Conservation (phyloP, 1,284 basidiomycete genomes). For the Marasmius sp. region DNA sequence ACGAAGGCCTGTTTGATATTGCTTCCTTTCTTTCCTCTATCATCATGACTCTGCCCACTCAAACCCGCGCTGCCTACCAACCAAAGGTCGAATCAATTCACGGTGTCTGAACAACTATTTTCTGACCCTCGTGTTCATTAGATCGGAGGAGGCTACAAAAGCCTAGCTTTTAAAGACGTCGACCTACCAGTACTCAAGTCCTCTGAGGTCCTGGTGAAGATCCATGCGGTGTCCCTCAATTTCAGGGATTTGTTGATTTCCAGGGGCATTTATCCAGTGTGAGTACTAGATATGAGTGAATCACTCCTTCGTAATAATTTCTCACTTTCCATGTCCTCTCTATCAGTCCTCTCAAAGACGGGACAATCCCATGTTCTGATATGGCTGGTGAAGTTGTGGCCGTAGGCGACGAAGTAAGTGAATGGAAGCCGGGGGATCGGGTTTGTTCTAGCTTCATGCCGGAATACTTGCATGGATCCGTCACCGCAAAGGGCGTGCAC, state of each 20-base stretch:
- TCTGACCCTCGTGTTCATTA: neutral
- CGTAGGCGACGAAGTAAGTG: conserved; percentile 50
- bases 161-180: neutral
- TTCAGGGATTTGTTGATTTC: neutral
- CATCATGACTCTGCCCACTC: neutral
- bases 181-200: neutral
- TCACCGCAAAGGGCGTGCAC: conserved; percentile 27
- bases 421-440: conserved; percentile 56
- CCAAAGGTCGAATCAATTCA: neutral
- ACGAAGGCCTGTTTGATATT: neutral
- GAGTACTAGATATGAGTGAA: neutral
- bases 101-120: neutral
- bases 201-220: neutral
- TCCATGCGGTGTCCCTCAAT: neutral
- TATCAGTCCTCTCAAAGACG: conserved; percentile 18
- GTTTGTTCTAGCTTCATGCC: conserved; percentile 48
- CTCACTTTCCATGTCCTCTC: neutral
- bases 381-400: conserved; percentile 61
- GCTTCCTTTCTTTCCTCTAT: neutral
- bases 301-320: neutral
- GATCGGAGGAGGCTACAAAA: neutral
- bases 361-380: conserved; percentile 56
- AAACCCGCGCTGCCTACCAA: neutral
- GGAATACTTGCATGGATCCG: conserved; percentile 41
- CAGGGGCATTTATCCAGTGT: neutral